These are phyloP conservation scores for Delphinella strobiligena DNA, from an alignment of 2,329 filamentous ascomycete species.

Conservation along the genomic window DNA sequence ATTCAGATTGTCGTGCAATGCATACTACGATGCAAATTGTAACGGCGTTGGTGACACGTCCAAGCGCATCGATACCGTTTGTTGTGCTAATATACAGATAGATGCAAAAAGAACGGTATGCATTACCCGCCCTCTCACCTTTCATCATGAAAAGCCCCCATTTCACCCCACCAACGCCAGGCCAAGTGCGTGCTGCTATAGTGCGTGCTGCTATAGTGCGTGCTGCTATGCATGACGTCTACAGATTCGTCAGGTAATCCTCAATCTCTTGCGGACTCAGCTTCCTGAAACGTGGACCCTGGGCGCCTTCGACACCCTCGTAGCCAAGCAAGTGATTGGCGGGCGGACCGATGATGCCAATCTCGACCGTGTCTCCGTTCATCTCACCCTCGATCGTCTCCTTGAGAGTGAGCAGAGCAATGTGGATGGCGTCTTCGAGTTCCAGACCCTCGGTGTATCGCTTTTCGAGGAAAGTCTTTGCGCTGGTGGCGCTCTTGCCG, in stretches of 20 bases:
- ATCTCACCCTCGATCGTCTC: constrained; percentile 99
- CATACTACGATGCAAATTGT: too few species aligned
- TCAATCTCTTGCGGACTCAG: constrained; percentile 96
- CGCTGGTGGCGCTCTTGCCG: constrained; percentile 94
- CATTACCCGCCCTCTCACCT: too few species aligned
- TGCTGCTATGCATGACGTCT: constrained; percentile 15
- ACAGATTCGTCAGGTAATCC: constrained; percentile 98
- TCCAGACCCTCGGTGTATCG: constrained; percentile 94
- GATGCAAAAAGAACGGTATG: too few species aligned
- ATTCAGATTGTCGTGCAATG: too few species aligned
- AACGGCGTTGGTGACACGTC: too few species aligned
- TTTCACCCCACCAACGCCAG: not conserved
- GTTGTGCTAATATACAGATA: too few species aligned
- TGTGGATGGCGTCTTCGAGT: constrained; percentile 96
- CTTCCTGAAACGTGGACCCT: constrained; percentile 83
- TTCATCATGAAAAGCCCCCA: not conserved
- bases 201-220: too few species aligned
- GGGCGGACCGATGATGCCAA: constrained; percentile 90
- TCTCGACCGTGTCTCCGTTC: constrained; percentile 97
- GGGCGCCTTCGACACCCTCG: constrained; percentile 75
- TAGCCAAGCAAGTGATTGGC: constrained; percentile 87
- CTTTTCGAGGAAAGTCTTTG: constrained; percentile 99
- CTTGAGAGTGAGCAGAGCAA: constrained; percentile 91
- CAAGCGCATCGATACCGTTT: too few species aligned
- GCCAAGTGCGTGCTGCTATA: too few species aligned